Conservation (phyloP, 371 early-diverging fungal species). For the Rhizopus delemar region DNA sequence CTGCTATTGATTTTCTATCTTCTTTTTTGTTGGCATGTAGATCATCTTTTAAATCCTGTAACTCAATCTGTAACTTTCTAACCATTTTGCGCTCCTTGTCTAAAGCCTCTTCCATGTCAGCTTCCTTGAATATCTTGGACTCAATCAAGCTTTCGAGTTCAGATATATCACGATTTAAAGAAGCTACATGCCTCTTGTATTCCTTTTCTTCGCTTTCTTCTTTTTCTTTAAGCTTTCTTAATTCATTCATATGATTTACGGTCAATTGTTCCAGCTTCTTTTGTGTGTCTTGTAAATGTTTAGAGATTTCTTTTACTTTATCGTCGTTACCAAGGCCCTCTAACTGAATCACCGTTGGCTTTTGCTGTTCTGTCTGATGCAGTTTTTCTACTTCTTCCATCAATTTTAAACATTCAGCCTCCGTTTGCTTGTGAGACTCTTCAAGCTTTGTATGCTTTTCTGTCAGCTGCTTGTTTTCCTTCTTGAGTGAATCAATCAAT, state of each 20-base stretch:
- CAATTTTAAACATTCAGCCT: constrained; percentile 70
- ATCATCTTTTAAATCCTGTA: constrained; percentile 49
- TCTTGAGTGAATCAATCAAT: constrained; percentile 35
- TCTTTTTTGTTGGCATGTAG: neutral
- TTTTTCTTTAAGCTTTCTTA: constrained; percentile 58
- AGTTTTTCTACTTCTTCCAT: constrained; percentile 78
- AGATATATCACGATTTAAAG: constrained; percentile 67
- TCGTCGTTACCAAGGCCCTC: constrained; percentile 36
- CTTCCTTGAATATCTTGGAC: constrained; percentile 75
- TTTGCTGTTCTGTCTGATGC: constrained; percentile 55
- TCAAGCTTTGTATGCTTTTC: constrained; percentile 54
- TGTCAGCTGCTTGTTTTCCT: constrained; percentile 56
- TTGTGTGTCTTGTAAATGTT: constrained; percentile 52
- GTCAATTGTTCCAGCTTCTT: constrained; percentile 52
- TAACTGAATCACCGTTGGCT: constrained; percentile 1
- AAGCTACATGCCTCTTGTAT: constrained; percentile 60
- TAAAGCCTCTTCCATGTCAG: constrained; percentile 70
- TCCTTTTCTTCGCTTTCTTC: constrained; percentile 56
- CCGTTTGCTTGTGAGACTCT: constrained; percentile 66
- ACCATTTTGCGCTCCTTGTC: constrained; percentile 57
- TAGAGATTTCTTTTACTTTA: constrained; percentile 36
- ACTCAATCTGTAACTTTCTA: constrained; percentile 50
- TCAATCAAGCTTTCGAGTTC: constrained; percentile 74
- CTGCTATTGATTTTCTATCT: constrained; percentile 10
- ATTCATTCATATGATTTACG: constrained; percentile 54